Evolutionary conservation across 2,329 filamentous ascomycete genomes (phyloP).

Genomic region (Alternaria sp.): DNA sequence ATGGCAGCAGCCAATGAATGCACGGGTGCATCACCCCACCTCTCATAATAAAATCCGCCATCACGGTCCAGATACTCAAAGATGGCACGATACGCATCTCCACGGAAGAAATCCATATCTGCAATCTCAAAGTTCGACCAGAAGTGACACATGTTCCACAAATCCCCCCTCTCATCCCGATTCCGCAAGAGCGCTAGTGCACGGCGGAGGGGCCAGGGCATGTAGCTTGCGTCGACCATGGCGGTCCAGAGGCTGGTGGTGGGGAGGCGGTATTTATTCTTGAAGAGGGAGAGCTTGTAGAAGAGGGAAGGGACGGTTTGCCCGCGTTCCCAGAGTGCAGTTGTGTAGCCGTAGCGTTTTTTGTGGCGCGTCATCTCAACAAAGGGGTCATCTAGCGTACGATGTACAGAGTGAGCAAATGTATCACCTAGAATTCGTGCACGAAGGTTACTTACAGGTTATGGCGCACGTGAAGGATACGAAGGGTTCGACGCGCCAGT

Average conservation of each 20-base stretch:
- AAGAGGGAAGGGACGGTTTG: constrained; percentile 74
- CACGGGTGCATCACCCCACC: constrained; percentile 93
- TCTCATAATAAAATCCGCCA: constrained; percentile 26
- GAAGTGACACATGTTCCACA: constrained; percentile 96
- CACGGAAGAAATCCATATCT: constrained; percentile 89
- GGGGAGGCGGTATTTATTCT: constrained; percentile 9
- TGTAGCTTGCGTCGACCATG: constrained; percentile 22
- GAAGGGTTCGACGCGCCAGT: constrained; percentile 97
- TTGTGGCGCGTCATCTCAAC: constrained; percentile 94
- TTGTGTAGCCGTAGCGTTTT: constrained; percentile 97
- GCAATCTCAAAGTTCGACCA: constrained; percentile 98
- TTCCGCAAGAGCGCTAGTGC: constrained; percentile 31
- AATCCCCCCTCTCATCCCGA: constrained; percentile 79
- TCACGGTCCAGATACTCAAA: constrained; percentile 75
- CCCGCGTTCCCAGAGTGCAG: constrained; percentile 94
- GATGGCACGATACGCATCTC: constrained; percentile 86
- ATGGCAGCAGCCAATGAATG: constrained; percentile 89
- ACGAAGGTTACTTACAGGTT: constrained; percentile 62
- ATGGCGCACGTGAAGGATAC: constrained; percentile 98
- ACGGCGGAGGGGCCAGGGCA: constrained; percentile 26
- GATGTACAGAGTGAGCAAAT: no score
- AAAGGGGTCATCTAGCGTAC: constrained; percentile 76
- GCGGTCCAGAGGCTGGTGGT: constrained; percentile 24
- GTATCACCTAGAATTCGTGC: no score
- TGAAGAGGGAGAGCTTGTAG: constrained; percentile 26